Conservation (phyloP, 345 rosid species). For the Citrus mangshanensis region DNA sequence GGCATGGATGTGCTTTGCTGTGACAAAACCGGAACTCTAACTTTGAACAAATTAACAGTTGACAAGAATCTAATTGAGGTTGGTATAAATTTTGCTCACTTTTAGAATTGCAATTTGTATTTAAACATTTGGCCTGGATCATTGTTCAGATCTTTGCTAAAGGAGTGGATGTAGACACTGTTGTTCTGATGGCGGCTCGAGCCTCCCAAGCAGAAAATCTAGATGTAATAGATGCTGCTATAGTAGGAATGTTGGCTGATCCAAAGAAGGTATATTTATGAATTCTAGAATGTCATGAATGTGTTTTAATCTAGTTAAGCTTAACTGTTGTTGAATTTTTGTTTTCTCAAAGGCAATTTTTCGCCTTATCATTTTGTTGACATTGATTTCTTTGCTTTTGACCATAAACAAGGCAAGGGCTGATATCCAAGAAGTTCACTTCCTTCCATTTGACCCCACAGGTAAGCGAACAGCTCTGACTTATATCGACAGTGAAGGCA, state of each 20-base stretch:
- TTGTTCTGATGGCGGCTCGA: slow-evolving; percentile 61
- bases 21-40: too few relatives aligned
- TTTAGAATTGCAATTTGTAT: background rate
- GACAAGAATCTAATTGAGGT: slow-evolving; percentile 68
- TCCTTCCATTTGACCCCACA: slow-evolving; percentile 61
- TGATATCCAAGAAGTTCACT: slow-evolving; percentile 55
- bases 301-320: background rate
- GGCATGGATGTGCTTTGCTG: too few relatives aligned
- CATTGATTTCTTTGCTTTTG: slow-evolving; percentile 6
- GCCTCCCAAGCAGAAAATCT: slow-evolving; percentile 62
- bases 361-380: too few relatives aligned
- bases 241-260: slow-evolving; percentile 64
- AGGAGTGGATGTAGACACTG: slow-evolving; percentile 44
- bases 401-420: slow-evolving; percentile 39
- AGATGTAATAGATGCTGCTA: slow-evolving; percentile 63
- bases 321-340: too few relatives aligned
- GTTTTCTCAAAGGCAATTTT: too few relatives aligned
- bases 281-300: too few relatives aligned
- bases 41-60: slow-evolving; percentile 45
- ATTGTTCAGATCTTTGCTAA: slow-evolving; percentile 39
- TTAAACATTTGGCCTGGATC: slow-evolving; percentile 3
- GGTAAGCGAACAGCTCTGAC: slow-evolving; percentile 27
- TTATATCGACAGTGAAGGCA: slow-evolving; percentile 29
- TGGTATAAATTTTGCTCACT: background rate
- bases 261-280: slow-evolving; percentile 45